Base-by-base conservation (phyloP, 306 rosid species). In the Urtica urens region DNA sequence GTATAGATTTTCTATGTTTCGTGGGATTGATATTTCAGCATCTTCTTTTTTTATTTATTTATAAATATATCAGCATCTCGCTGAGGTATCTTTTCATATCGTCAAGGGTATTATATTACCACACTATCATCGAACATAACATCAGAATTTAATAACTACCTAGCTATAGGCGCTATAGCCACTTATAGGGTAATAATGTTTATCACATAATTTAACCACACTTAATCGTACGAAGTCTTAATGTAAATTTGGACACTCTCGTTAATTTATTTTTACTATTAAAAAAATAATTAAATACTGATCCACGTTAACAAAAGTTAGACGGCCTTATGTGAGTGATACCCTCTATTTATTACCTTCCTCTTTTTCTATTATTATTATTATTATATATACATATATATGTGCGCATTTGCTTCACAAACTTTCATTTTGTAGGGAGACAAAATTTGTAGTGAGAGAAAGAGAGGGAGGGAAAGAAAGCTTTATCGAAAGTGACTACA, bases 401-500 rank as follows among this genome's bases (percentile, higher is more conserved):
- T 73, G 76, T 53, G 69, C 72, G 65, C 72, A 23, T 37, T 39
- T n/a, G n/a, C n/a, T n/a, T n/a, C n/a, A n/a, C n/a, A n/a, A n/a
- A n/a, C n/a, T n/a, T n/a, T n/a, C n/a, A n/a, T n/a, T n/a, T n/a
- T n/a, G n/a, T n/a, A n/a, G n/a, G n/a, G n/a, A n/a, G n/a, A n/a
- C n/a, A n/a, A n/a, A n/a, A n/a, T n/a, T n/a, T n/a, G n/a, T n/a
- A n/a, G 57, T 24, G 51, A 38, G 42, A 20, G 19, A 14, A 17
- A 16, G 42, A 38, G 57, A 51, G 53, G 53, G 7, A 37, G 6
- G 34, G 55, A 16, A 18, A 40, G 16, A 25, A 78, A 84, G 87
- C 87, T 81, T 94, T 77, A 68, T 42, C 56, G 95, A 90, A 73
- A 79, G 78, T 55, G 92, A 85, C 85, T 60, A 33, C 47, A 64